phyloP scores from a whole-genome alignment of 306 rosid species.

The Dryas drummondii region DNA sequence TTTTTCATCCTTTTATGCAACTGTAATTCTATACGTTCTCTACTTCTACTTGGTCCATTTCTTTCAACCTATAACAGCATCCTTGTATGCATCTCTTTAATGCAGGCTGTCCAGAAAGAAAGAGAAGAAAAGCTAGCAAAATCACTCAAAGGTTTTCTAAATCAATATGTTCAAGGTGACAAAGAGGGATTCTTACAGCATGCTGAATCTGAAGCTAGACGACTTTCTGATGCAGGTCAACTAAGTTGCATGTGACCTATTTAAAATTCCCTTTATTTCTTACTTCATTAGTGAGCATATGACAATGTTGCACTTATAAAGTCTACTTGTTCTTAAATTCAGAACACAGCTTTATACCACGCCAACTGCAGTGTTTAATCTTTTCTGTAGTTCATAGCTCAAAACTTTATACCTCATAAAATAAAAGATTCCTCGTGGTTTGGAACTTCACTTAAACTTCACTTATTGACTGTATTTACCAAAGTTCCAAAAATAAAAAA shows the following conservation, averaged over 20 bases:
- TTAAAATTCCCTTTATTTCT: background rate
- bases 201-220: constrained; percentile 78
- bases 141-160: constrained; percentile 52
- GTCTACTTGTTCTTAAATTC: background rate
- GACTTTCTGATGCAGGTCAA: constrained; percentile 80
- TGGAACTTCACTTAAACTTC: background rate
- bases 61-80: background rate
- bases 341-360: background rate
- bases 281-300: background rate
- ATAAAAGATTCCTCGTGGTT: background rate
- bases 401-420: background rate
- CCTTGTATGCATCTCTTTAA: background rate
- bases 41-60: background rate
- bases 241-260: constrained; percentile 17
- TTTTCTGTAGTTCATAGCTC: background rate
- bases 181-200: constrained; percentile 60
- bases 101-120: constrained; percentile 78
- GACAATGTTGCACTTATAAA: background rate
- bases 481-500: background rate
- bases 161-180: constrained; percentile 73
- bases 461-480: background rate
- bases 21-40: background rate
- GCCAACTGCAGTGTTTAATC: background rate
- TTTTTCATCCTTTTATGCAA: background rate
- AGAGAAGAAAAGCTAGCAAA: constrained; percentile 88